Percentiles rank a stretch among this genome's conserved stretches.
Conservation (phyloP, 495 filamentous ascomycete species). For the Recurvomyces mirabilis region DNA sequence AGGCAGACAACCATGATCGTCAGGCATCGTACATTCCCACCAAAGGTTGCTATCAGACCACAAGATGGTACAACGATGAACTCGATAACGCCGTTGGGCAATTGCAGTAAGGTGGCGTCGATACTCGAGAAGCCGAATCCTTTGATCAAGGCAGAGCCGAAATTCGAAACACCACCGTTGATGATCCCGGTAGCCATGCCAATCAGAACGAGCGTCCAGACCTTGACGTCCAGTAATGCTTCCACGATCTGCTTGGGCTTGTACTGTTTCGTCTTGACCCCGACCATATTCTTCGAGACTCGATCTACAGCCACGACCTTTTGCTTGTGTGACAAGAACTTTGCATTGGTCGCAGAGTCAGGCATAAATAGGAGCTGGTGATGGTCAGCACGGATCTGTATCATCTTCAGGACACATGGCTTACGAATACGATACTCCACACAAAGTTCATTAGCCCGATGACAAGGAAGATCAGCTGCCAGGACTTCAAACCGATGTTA, state of each 20-base stretch:
- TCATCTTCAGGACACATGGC: neutral
- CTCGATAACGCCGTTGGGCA: constrained; percentile 20
- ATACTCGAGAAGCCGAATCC: constrained; percentile 38
- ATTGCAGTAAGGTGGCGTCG: constrained; percentile 7
- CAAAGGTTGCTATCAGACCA: constrained; percentile 21
- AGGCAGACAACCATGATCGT: constrained; percentile 30
- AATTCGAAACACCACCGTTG: constrained; percentile 14
- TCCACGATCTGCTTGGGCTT: constrained; percentile 6
- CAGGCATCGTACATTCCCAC: constrained; percentile 26
- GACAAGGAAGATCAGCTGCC: constrained; percentile 16
- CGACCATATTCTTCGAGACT: constrained; percentile 9
- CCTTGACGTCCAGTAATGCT: constrained; percentile 15
- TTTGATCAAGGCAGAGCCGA: constrained; percentile 39
- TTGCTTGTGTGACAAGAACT: constrained; percentile 11
- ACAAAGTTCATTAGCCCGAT: constrained; percentile 16
- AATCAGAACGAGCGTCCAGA: constrained; percentile 7
- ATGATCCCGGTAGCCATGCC: constrained; percentile 8
- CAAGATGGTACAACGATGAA: constrained; percentile 18
- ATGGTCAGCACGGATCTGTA: neutral
- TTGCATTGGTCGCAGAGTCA: constrained; percentile 2
- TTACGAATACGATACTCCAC: constrained; percentile 9
- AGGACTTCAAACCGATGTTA: neutral
- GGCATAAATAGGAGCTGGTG: constrained; percentile 5
- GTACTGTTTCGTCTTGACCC: constrained; percentile 16
- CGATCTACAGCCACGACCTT: constrained; percentile 16